Percentiles rank a stretch among this genome's conserved stretches.
phyloP scores from a whole-genome alignment of 2,329 filamentous ascomycete species.

The Fusarium fujikuroi region DNA sequence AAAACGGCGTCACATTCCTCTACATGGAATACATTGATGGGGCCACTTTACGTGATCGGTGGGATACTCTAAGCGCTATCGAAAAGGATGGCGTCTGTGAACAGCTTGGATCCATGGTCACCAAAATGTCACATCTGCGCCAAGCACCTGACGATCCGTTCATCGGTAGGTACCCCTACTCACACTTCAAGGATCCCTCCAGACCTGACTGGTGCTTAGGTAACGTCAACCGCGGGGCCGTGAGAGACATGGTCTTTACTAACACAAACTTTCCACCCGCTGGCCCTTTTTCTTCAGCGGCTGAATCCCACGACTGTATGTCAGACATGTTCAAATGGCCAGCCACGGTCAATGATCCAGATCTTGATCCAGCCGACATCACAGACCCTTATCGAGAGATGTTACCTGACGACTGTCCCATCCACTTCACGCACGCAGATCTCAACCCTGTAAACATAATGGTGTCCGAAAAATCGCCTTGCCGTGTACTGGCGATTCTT shows the following conservation, averaged over 20 bases:
- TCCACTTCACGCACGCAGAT: conserved; percentile 29
- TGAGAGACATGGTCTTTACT: conserved; percentile 11
- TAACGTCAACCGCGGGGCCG: conserved; percentile 10
- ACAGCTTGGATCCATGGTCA: neutral
- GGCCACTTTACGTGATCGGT: conserved; percentile 3
- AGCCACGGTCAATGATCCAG: neutral
- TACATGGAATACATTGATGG: conserved; percentile 17
- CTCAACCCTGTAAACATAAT: conserved; percentile 27
- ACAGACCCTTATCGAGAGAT: conserved; percentile 7
- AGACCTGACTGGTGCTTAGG: neutral
- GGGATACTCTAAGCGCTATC: neutral
- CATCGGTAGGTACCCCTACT: neutral
- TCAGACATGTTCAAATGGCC: conserved; percentile 10
- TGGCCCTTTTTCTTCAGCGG: conserved; percentile 10
- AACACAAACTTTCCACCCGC: neutral
- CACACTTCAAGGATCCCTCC: neutral
- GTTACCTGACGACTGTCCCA: neutral
- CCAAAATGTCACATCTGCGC: neutral
- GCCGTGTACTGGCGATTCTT: neutral
- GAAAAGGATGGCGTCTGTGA: conserved; percentile 2
- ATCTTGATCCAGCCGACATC: neutral
- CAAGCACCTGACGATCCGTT: neutral
- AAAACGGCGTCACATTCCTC: neutral
- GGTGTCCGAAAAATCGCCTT: conserved; percentile 7
- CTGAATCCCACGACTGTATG: conserved; percentile 24